Evolutionary conservation across 1,284 basidiomycete genomes (phyloP).

Genomic region (Earliella scabrosa): DNA sequence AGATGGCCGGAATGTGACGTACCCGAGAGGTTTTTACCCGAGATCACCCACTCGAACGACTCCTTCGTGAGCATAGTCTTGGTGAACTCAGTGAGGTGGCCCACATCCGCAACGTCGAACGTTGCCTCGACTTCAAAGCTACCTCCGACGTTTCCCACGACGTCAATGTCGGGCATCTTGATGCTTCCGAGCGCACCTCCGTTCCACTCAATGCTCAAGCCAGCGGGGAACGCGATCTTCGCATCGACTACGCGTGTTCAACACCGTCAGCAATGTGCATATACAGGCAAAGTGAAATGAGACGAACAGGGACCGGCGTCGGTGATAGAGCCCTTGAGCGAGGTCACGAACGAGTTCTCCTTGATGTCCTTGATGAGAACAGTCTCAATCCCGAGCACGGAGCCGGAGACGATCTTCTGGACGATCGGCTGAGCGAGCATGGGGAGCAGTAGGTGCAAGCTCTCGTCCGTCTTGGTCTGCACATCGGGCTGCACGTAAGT

Average conservation of each 20-base stretch:
- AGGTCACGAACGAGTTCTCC: constrained; percentile 62
- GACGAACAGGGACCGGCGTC: constrained; percentile 77
- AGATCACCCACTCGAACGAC: constrained; percentile 77
- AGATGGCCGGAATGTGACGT: neutral
- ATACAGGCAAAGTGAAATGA: neutral
- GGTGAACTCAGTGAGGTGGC: constrained; percentile 69
- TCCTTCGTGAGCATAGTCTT: constrained; percentile 67
- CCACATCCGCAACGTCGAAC: constrained; percentile 66
- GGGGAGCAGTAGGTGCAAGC: constrained; percentile 69
- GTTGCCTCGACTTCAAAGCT: constrained; percentile 57
- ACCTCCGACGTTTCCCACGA: constrained; percentile 68
- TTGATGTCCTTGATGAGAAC: constrained; percentile 64
- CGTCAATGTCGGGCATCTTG: constrained; percentile 61
- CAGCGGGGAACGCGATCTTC: constrained; percentile 66
- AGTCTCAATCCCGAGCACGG: constrained; percentile 59
- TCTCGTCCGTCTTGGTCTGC: constrained; percentile 64
- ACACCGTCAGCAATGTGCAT: constrained; percentile 11
- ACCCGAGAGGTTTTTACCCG: constrained; percentile 65
- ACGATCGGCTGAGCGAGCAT: constrained; percentile 79
- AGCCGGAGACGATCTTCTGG: constrained; percentile 72
- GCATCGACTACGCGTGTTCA: constrained; percentile 63
- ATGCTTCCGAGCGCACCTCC: constrained; percentile 65
- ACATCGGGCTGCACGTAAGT: constrained; percentile 64
- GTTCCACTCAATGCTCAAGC: constrained; percentile 68
- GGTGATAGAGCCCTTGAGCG: constrained; percentile 68